Base-by-base conservation (phyloP, 805 yeast genomes). In the Schizosaccharomyces osmophilus region DNA sequence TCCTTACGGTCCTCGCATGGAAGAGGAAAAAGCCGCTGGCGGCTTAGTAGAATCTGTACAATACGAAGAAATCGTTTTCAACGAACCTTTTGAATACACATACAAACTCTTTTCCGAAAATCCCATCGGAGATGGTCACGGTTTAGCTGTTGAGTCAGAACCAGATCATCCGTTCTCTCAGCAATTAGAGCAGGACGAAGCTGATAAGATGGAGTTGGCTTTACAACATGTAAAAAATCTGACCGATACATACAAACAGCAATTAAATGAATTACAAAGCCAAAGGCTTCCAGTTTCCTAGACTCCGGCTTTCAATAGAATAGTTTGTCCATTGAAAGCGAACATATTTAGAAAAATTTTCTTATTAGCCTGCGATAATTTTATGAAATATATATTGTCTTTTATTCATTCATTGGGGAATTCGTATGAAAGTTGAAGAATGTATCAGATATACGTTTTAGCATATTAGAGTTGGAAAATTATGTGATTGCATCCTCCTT, bases 21-120 rank as follows among this genome's bases (percentile, higher is more conserved):
- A 68, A 60, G 62, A 62, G 36, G 69, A 70, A 15, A 65, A 66
- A 59, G 71, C 72, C 3, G 69, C 75, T 17, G 64, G 65, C 22
- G 67, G 64, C 0, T 70, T 73, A 4, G 84, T 85, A 2, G 78
- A 81, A 64, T 78, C 85, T 59, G 71, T 81, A 1, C 73, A 83
- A 51, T 93, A 84, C 67, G 98, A 93, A 69, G 98, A 93, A 69
- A 73, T 93, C 22, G 95, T 93, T 1, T 93, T 93, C 69, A 87
- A 85, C 69, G 98, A 93, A 71, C 98, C 98, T 2, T 88, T 96
- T 5, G 97, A 93, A 66, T 78, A 78, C 24, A 80, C 88, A 72
- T 90, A 93, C 73, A 87, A 84, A 65, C 73, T 82, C 4, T 76
- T 90, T 67, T 85, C 95, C 5, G 70, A 75, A 48, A 77, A 78